phyloP scores from a whole-genome alignment of 345 rosid genomes.

The Linum usitatissimum region DNA sequence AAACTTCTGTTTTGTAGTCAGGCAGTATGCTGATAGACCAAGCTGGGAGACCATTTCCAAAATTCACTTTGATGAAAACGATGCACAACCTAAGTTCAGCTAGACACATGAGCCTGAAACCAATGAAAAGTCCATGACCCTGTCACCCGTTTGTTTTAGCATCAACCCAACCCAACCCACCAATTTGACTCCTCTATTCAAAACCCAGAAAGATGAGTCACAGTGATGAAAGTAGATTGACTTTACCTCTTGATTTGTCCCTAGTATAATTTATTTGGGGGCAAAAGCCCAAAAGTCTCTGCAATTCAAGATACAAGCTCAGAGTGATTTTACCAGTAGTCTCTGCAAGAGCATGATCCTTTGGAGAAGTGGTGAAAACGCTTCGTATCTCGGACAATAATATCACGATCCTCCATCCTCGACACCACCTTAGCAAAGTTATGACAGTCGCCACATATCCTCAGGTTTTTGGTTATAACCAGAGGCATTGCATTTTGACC shows the following conservation, averaged over 20 bases:
- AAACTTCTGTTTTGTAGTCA: constrained; percentile 30
- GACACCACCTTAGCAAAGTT: constrained; percentile 40
- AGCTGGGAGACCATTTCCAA: constrained; percentile 28
- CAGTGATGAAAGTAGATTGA: background rate
- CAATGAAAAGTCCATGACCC: background rate
- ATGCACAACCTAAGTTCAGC: constrained; percentile 21
- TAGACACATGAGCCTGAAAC: constrained; percentile 34
- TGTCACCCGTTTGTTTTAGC: background rate
- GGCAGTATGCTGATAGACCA: constrained; percentile 44
- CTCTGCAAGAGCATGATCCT: constrained; percentile 58
- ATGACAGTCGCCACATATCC: constrained; percentile 66
- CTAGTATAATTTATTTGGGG: constrained; percentile 10
- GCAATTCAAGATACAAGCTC: background rate
- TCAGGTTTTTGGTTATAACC: constrained; percentile 56
- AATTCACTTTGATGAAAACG: constrained; percentile 28
- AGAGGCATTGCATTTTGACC: constrained; percentile 16
- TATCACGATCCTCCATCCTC: constrained; percentile 38
- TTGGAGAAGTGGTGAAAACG: constrained; percentile 66
- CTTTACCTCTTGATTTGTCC: constrained; percentile 28
- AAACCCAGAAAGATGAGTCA: background rate
- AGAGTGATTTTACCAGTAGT: constrained; percentile 40
- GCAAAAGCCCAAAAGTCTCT: too few species aligned
- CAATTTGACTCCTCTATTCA: background rate
- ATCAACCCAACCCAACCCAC: too few species aligned
- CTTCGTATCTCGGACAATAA: constrained; percentile 56